Evolutionary conservation across 768 basidiomycete species (phyloP).

Genomic region (Xerocomus spinulosus): DNA sequence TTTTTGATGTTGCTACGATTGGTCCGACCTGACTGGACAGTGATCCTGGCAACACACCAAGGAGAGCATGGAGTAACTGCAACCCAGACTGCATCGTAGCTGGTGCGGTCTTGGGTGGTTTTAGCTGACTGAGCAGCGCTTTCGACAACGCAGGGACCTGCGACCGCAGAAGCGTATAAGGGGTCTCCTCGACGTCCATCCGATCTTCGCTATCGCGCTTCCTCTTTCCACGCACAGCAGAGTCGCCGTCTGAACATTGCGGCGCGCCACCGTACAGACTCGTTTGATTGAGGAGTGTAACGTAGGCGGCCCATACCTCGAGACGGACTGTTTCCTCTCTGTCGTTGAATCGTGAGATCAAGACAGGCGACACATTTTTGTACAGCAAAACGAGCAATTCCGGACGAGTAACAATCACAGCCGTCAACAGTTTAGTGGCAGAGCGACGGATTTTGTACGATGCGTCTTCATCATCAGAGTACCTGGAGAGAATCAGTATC

Average conservation of each 20-base stretch:
- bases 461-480: conserved; percentile 96
- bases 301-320: conserved; percentile 89
- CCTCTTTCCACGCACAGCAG: conserved; percentile 56
- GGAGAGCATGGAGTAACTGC: conserved; percentile 65
- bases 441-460: conserved; percentile 97
- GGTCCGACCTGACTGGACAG: conserved; percentile 63
- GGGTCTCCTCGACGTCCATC: conserved; percentile 72
- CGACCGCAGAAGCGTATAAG: conserved; percentile 61
- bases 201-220: conserved; percentile 73
- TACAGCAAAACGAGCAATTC: conserved; percentile 79
- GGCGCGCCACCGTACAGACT: conserved; percentile 67
- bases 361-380: conserved; percentile 77
- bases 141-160: conserved; percentile 81
- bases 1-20: conserved; percentile 61
- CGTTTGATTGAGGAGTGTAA: conserved; percentile 78
- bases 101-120: conserved; percentile 71
- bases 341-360: conserved; percentile 90
- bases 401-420: conserved; percentile 84
- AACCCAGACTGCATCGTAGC: conserved; percentile 85
- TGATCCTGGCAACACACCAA: conserved; percentile 79
- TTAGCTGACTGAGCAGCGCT: conserved; percentile 80
- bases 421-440: conserved; percentile 83
- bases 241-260: conserved; percentile 45
- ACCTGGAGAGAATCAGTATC: conserved; percentile 42
- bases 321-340: conserved; percentile 92